These are phyloP conservation scores for Suillus lakei DNA, from an alignment of 768 basidiomycete species.

Conservation along the genomic window DNA sequence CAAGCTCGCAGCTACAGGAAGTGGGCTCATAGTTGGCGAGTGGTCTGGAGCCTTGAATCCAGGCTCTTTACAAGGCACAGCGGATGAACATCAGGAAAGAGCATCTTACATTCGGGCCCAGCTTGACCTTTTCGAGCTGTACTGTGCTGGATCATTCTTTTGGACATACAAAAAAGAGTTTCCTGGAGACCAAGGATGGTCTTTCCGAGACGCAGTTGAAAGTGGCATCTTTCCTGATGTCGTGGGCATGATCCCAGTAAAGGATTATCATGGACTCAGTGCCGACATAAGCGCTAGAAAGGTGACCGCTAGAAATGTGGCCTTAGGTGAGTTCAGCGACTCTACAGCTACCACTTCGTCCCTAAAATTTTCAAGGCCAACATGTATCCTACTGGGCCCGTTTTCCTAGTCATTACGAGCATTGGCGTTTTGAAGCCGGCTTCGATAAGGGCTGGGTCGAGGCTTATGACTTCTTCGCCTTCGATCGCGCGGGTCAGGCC, in stretches of 20 bases:
- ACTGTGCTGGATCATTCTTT: constrained; percentile 79
- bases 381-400: constrained; percentile 49
- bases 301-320: constrained; percentile 33
- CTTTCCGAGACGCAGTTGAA: constrained; percentile 64
- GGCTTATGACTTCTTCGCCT: constrained; percentile 57
- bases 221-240: constrained; percentile 63
- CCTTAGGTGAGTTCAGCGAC: constrained; percentile 34
- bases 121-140: constrained; percentile 62
- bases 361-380: constrained; percentile 33
- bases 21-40: constrained; percentile 72
- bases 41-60: constrained; percentile 81
- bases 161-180: constrained; percentile 83
- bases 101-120: constrained; percentile 64
- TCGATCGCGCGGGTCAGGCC: constrained; percentile 20
- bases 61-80: constrained; percentile 54
- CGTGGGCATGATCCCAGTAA: constrained; percentile 47
- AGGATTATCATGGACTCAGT: constrained; percentile 19
- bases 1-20: constrained; percentile 43
- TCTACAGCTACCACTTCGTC: constrained; percentile 21
- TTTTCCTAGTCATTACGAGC: constrained; percentile 62
- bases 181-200: constrained; percentile 76
- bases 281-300: constrained; percentile 29
- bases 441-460: constrained; percentile 77
- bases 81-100: constrained; percentile 46
- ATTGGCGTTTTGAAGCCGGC: constrained; percentile 69